A percentile compares a stretch with the other conserved stretches of the same genome.
Evolutionary conservation across 768 basidiomycete genomes (phyloP).

Genomic region (Leccinum subgranulosum): DNA sequence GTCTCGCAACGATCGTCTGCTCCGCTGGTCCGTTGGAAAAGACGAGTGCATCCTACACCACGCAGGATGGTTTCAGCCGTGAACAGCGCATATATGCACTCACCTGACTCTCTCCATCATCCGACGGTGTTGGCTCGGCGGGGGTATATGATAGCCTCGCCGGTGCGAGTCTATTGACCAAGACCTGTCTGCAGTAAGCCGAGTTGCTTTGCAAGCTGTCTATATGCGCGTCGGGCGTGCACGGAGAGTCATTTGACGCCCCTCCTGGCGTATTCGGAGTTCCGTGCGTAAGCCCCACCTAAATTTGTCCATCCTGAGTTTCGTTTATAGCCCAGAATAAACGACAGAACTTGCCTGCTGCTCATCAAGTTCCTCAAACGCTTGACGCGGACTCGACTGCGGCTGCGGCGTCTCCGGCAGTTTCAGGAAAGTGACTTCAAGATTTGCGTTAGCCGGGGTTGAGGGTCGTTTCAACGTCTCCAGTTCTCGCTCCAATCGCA

Average conservation of each 20-base stretch:
- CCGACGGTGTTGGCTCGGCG: background rate
- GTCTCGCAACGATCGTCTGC: slow-evolving; percentile 51
- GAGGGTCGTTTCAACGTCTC: slow-evolving; percentile 25
- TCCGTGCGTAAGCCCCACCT: background rate
- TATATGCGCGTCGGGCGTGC: slow-evolving; percentile 20
- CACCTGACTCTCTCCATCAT: slow-evolving; percentile 15
- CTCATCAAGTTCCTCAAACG: background rate
- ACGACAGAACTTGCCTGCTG: slow-evolving; percentile 1
- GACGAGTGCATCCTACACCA: slow-evolving; percentile 1
- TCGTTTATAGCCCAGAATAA: background rate
- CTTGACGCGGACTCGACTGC: background rate
- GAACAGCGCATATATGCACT: slow-evolving; percentile 16
- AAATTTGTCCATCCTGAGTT: background rate
- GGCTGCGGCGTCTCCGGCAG: slow-evolving; percentile 1
- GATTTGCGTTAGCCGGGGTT: slow-evolving; percentile 16
- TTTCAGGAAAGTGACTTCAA: background rate
- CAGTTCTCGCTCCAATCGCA: slow-evolving; percentile 43
- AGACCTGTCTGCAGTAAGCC: slow-evolving; percentile 19
- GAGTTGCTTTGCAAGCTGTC: slow-evolving; percentile 28
- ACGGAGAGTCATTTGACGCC: background rate
- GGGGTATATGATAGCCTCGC: background rate
- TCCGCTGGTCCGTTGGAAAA: slow-evolving; percentile 19
- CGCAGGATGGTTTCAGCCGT: background rate
- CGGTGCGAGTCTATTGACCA: slow-evolving; percentile 7
- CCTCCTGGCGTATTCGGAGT: background rate